A percentile compares a stretch with the other conserved stretches of the same genome.
Evolutionary conservation across 106 monocot species (phyloP).

Genomic region (Posidonia australis): DNA sequence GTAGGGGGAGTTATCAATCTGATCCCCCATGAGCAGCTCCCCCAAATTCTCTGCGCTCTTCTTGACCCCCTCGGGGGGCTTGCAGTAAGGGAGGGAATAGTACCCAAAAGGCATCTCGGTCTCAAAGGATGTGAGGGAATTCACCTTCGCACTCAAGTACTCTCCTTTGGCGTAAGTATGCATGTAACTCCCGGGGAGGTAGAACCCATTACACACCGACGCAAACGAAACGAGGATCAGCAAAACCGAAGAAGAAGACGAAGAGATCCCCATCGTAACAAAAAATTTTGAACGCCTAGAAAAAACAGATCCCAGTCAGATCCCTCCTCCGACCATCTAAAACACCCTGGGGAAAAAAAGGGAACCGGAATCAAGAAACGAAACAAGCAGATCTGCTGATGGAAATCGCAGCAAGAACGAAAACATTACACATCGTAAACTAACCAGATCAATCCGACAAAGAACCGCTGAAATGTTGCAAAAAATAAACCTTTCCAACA

Average conservation of each 20-base stretch:
- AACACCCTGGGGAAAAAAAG: too few relatives aligned
- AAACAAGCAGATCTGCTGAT: too few relatives aligned
- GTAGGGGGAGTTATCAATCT: slow-evolving; percentile 66
- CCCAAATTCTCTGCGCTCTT: slow-evolving; percentile 64
- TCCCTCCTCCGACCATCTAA: too few relatives aligned
- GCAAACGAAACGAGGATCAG: slow-evolving; percentile 4
- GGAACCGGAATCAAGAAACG: too few relatives aligned
- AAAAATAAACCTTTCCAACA: too few relatives aligned
- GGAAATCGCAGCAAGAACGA: too few relatives aligned
- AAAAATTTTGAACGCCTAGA: neutral
- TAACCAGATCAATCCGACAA: too few relatives aligned
- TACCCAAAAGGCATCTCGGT: slow-evolving; percentile 59
- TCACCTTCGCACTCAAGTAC: slow-evolving; percentile 38
- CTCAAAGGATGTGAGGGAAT: slow-evolving; percentile 62
- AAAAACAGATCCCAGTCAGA: too few relatives aligned
- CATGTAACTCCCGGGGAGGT: slow-evolving; percentile 60
- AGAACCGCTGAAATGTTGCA: too few relatives aligned
- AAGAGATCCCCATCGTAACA: neutral
- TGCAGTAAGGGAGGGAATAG: slow-evolving; percentile 60
- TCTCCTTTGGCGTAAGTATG: slow-evolving; percentile 38
- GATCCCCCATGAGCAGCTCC: slow-evolving; percentile 58
- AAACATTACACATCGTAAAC: too few relatives aligned
- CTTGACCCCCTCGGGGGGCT: slow-evolving; percentile 38
- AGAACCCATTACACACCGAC: slow-evolving; percentile 25
- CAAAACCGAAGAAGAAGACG: neutral